Percentiles rank a stretch among this genome's conserved stretches.
Conservation (phyloP, 306 rosid species). For the Medicago lupulina region DNA sequence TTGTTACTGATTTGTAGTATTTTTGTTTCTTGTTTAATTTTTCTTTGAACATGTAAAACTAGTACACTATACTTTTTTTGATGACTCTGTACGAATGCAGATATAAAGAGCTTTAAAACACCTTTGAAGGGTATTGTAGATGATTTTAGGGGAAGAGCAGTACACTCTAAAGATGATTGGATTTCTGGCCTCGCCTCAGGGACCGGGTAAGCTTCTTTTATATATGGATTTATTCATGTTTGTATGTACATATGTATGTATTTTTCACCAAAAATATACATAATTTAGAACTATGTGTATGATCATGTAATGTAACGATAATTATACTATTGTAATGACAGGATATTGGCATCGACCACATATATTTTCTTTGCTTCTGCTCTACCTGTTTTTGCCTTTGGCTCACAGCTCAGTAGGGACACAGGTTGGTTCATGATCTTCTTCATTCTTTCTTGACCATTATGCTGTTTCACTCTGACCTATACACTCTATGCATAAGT, state of each 20-base stretch:
- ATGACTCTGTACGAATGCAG: not conserved
- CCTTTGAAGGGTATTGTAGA: conserved; percentile 69
- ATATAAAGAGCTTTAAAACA: conserved; percentile 58
- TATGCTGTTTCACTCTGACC: no score
- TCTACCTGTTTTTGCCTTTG: conserved; percentile 82
- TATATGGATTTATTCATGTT: not conserved
- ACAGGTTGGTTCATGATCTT: conserved; percentile 51
- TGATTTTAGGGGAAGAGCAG: conserved; percentile 69
- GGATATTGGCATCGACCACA: conserved; percentile 82
- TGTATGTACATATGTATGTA: no score
- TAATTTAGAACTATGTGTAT: no score
- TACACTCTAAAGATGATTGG: conserved; percentile 82
- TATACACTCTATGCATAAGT: not conserved
- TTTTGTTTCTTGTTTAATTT: no score
- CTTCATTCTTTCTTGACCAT: not conserved
- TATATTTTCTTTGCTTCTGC: conserved; percentile 88
- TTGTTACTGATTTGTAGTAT: not conserved
- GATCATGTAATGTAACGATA: no score
- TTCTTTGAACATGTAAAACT: no score
- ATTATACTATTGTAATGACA: conserved; percentile 18
- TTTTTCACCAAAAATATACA: no score
- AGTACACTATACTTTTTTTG: not conserved
- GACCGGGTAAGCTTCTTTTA: conserved; percentile 54
- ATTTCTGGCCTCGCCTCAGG: conserved; percentile 62
- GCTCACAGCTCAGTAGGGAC: conserved; percentile 68